Percentiles rank a stretch among this genome's conserved stretches.
These are phyloP conservation scores for Verbascum thapsus DNA, from an alignment of 257 asterid genomes.

Conservation along the genomic window DNA sequence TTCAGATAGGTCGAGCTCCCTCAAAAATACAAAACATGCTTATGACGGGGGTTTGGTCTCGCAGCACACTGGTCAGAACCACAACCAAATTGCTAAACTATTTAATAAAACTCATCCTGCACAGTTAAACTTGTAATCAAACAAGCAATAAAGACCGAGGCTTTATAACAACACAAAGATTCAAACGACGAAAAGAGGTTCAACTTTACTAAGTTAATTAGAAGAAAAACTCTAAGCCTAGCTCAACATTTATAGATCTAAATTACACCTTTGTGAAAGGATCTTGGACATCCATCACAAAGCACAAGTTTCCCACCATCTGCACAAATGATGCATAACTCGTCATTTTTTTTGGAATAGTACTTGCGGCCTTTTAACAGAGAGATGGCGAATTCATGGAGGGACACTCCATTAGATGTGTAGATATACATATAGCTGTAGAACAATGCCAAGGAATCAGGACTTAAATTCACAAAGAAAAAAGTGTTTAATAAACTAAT, in stretches of 20 bases:
- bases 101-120: conserved; percentile 4
- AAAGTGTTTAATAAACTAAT: conserved; percentile 7
- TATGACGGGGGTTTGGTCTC: background rate
- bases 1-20: background rate
- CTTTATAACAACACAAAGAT: conserved; percentile 17
- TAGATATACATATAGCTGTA: conserved; percentile 93
- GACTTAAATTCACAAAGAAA: conserved; percentile 20
- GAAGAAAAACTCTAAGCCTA: conserved; percentile 20
- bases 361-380: conserved; percentile 77
- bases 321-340: conserved; percentile 93
- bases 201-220: background rate
- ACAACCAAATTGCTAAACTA: background rate
- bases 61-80: conserved; percentile 14
- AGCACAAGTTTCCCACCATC: conserved; percentile 99
- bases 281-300: conserved; percentile 99
- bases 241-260: conserved; percentile 25
- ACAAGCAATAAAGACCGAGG: background rate
- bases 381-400: conserved; percentile 86
- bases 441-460: conserved; percentile 35
- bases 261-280: conserved; percentile 90
- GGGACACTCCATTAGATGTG: conserved; percentile 96
- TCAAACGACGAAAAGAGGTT: background rate
- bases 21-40: background rate
- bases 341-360: conserved; percentile 75
- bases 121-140: conserved; percentile 8